Base-by-base conservation (phyloP, 257 asterid genomes). In the Pogostemon cablin region DNA sequence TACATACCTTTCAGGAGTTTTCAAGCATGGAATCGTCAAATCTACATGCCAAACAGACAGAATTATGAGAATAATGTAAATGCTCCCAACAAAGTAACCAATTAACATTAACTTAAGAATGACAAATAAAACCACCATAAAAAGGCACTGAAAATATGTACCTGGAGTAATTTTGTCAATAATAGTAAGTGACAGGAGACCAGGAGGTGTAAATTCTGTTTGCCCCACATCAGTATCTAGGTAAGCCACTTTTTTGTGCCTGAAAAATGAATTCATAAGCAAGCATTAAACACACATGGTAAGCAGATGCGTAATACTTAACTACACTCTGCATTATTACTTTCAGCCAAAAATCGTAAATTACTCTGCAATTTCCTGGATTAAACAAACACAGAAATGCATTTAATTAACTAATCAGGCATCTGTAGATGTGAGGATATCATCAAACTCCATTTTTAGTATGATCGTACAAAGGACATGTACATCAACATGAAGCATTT, bases 171-270 rank as follows among this genome's bases (percentile, higher is more conserved):
- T 76, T 82, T 82, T 86, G 88, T 95, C 96, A 7, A 95, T 84
- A 49, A 86, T 74, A 43, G 85, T 83, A 37, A 95, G 92, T 9
- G 97, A 89, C 44, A 91, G 76, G 39, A 92, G 88, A 53, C 98
- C 98, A 52, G 97, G 95, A 72, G 97, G 87, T 56, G 96, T 95
- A 79, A 95, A 95, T 81, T 91, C 99, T 6, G 97, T 72, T 88
- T 91, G 99, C 63, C 98, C 98, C 77, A 89, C 97, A 82, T 95
- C 99, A 50, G 98, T 95, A 78, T 95, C 99, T 76, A 95, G 88
- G 78, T 85, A 95, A 81, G 96, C 96, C 72, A 91, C 98, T 49
- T 76, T 89, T 73, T 81, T 84, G 80, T 86, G 90, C 85, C 99
- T 95, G 88, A 75, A 71, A 72, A 11, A 67, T 49, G 38, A 75